These are phyloP conservation scores for Chlamydomonas incerta DNA, from an alignment of 139 green algal genomes.

Conservation along the genomic window DNA sequence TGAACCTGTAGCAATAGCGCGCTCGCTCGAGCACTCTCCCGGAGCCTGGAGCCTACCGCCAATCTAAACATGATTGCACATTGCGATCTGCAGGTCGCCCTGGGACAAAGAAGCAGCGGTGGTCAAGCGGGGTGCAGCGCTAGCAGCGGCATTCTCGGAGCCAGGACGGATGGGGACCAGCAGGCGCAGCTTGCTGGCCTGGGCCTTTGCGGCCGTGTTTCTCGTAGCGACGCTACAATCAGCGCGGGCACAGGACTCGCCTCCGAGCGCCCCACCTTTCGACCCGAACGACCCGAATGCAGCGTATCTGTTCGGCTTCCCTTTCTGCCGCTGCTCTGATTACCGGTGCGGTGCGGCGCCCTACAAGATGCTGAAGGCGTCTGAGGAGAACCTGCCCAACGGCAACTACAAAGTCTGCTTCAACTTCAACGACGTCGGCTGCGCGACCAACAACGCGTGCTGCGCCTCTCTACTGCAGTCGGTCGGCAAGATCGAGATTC, in stretches of 20 bases:
- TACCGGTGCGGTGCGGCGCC: conserved; percentile 22
- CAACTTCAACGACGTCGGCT: conserved; percentile 19
- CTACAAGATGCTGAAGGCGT: neutral
- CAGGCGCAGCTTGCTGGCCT: conserved; percentile 7
- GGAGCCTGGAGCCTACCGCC: too few species aligned
- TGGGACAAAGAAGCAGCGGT: too few species aligned
- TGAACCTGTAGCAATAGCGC: too few species aligned
- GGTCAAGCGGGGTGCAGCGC: neutral
- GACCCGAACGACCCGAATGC: neutral
- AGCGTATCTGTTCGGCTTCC: conserved; percentile 31
- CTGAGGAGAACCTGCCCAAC: neutral
- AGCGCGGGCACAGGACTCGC: neutral
- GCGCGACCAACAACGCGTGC: conserved; percentile 4
- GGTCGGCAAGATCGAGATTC: conserved; percentile 18
- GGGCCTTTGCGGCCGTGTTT: neutral
- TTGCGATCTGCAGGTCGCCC: too few species aligned
- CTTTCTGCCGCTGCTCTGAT: conserved; percentile 23
- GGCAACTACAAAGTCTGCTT: conserved; percentile 19
- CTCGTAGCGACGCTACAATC: neutral
- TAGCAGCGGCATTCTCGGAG: neutral
- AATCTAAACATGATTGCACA: too few species aligned
- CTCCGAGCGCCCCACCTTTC: neutral
- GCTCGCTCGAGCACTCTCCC: too few species aligned
- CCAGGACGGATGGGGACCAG: conserved; percentile 12
- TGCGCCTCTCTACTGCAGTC: neutral